These are phyloP conservation scores for Ogataea chonburiensis DNA, from an alignment of 805 yeast genomes.

Conservation along the genomic window DNA sequence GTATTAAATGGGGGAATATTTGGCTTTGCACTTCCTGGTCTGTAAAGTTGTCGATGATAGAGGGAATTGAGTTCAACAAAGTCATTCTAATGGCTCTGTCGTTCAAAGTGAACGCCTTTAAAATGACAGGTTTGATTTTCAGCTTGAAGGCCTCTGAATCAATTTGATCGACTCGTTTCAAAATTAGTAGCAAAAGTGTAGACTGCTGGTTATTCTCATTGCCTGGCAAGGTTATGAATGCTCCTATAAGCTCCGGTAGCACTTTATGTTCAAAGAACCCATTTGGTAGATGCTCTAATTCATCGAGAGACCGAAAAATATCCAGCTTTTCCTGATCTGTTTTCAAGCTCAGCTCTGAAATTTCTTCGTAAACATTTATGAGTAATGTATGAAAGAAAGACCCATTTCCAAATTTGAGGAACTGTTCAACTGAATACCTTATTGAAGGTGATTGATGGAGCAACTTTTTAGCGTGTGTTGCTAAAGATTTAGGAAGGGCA, in stretches of 20 bases:
- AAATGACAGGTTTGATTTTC: constrained; percentile 58
- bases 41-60: constrained; percentile 48
- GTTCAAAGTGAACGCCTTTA: constrained; percentile 58
- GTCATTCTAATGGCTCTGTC: constrained; percentile 78
- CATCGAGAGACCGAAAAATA: constrained; percentile 39
- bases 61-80: constrained; percentile 63
- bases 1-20: constrained; percentile 64
- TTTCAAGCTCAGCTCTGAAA: constrained; percentile 56
- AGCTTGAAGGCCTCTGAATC: constrained; percentile 37
- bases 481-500: constrained; percentile 39
- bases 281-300: constrained; percentile 40
- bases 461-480: constrained; percentile 40
- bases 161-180: constrained; percentile 34
- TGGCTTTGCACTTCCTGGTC: constrained; percentile 64
- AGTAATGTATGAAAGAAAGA: constrained; percentile 45
- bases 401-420: constrained; percentile 32
- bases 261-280: constrained; percentile 58
- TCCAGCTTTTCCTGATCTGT: constrained; percentile 52
- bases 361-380: constrained; percentile 49
- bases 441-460: constrained; percentile 37
- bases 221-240: constrained; percentile 34
- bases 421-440: constrained; percentile 39
- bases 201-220: constrained; percentile 28
- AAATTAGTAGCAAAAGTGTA: constrained; percentile 40
- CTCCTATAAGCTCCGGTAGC: constrained; percentile 65